Conservation (phyloP, 2,329 filamentous ascomycete genomes). For the Neoscytalidium dimidiatum region DNA sequence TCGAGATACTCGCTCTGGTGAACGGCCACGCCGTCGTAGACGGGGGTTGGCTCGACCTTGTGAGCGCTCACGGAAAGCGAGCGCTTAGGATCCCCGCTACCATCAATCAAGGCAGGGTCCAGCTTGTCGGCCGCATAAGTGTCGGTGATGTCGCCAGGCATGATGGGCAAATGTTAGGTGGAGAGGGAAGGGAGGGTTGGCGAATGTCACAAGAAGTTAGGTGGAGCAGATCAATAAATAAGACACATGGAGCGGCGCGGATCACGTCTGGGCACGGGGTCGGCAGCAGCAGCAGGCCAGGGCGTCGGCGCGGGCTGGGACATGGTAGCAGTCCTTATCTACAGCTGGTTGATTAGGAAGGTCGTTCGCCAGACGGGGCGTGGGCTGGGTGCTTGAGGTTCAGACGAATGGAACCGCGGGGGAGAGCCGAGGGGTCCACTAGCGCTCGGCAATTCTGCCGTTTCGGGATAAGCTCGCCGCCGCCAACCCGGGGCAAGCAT, state of each 20-base stretch:
- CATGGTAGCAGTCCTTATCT: slow-evolving; percentile 1
- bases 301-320: not conserved
- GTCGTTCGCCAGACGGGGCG: not conserved
- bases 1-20: slow-evolving; percentile 35
- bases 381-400: not conserved
- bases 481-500: not conserved
- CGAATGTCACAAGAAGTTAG: not conserved
- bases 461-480: not conserved
- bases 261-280: not conserved
- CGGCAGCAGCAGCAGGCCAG: too few relatives aligned
- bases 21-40: slow-evolving; percentile 42
- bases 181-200: not conserved
- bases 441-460: not conserved
- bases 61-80: slow-evolving; percentile 28
- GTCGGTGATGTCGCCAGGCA: slow-evolving; percentile 25
- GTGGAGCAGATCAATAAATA: not conserved
- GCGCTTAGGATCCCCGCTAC: slow-evolving; percentile 37
- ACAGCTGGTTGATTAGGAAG: not conserved
- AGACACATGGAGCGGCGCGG: not conserved
- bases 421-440: not conserved
- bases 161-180: not conserved
- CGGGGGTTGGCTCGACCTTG: slow-evolving; percentile 28
- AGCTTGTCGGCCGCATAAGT: slow-evolving; percentile 29
- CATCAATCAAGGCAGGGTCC: slow-evolving; percentile 36
- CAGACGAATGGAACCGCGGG: too few relatives aligned